These are phyloP conservation scores for Castanea mollissima DNA, from an alignment of 306 rosid species.

Conservation along the genomic window DNA sequence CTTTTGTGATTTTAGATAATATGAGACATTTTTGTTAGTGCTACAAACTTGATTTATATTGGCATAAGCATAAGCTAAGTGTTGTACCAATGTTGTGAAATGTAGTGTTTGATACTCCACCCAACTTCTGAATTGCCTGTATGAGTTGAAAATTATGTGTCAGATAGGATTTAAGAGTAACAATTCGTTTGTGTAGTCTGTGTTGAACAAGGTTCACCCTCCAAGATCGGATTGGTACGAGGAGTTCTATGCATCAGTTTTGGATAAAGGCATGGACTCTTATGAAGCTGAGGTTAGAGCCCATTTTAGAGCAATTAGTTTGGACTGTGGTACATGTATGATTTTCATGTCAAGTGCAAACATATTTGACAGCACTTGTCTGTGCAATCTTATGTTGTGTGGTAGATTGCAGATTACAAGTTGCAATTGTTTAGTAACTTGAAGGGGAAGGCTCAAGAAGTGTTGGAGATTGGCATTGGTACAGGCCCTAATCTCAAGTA, in stretches of 20 bases:
- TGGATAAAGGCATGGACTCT: slow-evolving; percentile 40
- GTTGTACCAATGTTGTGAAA: too few relatives aligned
- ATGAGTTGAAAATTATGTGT: background rate
- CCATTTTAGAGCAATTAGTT: background rate
- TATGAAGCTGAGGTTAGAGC: slow-evolving; percentile 70
- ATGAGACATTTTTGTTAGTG: too few relatives aligned
- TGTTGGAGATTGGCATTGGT: slow-evolving; percentile 89
- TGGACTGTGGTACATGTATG: background rate
- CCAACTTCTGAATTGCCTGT: too few relatives aligned
- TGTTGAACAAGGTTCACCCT: slow-evolving; percentile 59
- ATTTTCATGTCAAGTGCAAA: too few relatives aligned
- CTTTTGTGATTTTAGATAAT: too few relatives aligned
- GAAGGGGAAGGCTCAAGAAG: slow-evolving; percentile 62
- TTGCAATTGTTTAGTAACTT: slow-evolving; percentile 50
- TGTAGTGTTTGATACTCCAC: too few relatives aligned
- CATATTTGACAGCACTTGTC: background rate
- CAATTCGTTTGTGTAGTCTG: slow-evolving; percentile 29
- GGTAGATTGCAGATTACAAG: slow-evolving; percentile 76
- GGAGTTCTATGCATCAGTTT: slow-evolving; percentile 63
- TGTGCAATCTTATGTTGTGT: slow-evolving; percentile 16
- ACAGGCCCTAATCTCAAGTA: slow-evolving; percentile 77
- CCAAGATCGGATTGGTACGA: slow-evolving; percentile 84
- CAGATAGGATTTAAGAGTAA: background rate
- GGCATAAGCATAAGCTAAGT: too few relatives aligned
- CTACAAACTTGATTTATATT: too few relatives aligned